Conservation (phyloP, 73 alveolate species). For the Paramecium pentaurelia region DNA sequence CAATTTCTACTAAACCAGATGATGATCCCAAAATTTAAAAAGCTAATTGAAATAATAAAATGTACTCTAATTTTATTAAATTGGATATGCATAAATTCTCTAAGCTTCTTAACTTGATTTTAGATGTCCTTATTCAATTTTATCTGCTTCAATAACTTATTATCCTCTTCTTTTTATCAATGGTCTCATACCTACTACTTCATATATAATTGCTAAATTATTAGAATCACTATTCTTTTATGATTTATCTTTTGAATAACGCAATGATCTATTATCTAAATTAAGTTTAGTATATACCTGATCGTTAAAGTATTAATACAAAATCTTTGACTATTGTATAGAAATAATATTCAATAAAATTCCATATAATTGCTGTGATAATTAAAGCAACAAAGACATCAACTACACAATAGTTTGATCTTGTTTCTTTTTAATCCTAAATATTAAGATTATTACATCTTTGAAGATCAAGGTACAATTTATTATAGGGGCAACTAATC, state of each 20-base stretch:
- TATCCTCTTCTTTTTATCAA: conserved; percentile 16
- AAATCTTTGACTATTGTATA: not conserved
- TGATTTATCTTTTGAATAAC: not conserved
- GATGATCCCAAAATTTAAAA: not conserved
- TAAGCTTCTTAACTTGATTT: not conserved
- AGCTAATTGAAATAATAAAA: not conserved
- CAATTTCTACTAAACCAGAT: not conserved
- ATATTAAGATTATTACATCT: not conserved
- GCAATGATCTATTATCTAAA: not conserved
- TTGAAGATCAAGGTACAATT: not conserved
- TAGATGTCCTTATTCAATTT: not conserved
- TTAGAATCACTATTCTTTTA: not conserved
- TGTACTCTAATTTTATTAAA: not conserved
- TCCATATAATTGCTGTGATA: not conserved
- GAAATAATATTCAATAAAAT: not conserved
- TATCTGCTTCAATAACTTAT: not conserved
- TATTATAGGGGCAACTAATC: conserved; percentile 6
- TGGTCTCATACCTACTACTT: not conserved
- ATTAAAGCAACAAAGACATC: not conserved
- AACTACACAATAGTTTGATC: not conserved
- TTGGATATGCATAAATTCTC: not conserved
- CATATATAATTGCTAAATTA: conserved; percentile 18
- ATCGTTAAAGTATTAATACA: not conserved
- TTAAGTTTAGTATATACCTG: not conserved
- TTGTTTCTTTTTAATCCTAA: conserved; percentile 14